phyloP scores from a whole-genome alignment of 139 green algal species.

The Picochlorum sp. region DNA sequence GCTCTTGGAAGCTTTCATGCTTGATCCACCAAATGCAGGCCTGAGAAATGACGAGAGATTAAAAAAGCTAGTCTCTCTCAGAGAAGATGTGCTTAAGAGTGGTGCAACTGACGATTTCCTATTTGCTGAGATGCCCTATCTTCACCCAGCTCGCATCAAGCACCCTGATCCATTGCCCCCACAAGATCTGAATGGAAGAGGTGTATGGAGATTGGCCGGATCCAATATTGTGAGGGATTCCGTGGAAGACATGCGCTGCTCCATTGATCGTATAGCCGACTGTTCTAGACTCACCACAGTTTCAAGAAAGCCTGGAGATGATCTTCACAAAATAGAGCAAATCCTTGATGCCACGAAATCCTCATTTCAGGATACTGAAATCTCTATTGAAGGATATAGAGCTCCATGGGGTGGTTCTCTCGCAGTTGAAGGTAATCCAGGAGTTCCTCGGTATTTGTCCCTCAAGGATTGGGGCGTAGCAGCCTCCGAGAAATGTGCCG shows the following conservation, averaged over 20 bases:
- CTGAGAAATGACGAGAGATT: background rate
- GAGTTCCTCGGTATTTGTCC: conserved; percentile 9
- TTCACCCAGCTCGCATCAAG: conserved; percentile 14
- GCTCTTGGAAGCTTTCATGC: conserved; percentile 20
- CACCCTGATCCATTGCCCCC: background rate
- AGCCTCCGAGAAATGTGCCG: conserved; percentile 9
- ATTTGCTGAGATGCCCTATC: background rate
- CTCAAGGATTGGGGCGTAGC: conserved; percentile 10
- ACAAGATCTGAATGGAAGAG: background rate
- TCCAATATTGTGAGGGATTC: background rate
- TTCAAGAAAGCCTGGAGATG: background rate
- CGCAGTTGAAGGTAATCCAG: too few species aligned
- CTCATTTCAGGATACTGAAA: background rate
- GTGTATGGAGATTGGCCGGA: background rate
- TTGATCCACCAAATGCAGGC: conserved; percentile 8
- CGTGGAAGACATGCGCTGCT: background rate
- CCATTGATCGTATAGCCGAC: background rate
- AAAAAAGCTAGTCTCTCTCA: background rate
- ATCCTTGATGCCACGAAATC: background rate
- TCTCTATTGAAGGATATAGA: conserved; percentile 1
- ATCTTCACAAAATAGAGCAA: conserved; percentile 3
- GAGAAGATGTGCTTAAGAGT: conserved; percentile 9
- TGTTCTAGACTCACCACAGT: background rate
- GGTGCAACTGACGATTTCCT: conserved; percentile 11
- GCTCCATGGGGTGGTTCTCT: conserved; percentile 6